A percentile compares a stretch with the other conserved stretches of the same genome.
Conservation (phyloP, 441 rosid genomes). For the Aquilaria agallochum region DNA sequence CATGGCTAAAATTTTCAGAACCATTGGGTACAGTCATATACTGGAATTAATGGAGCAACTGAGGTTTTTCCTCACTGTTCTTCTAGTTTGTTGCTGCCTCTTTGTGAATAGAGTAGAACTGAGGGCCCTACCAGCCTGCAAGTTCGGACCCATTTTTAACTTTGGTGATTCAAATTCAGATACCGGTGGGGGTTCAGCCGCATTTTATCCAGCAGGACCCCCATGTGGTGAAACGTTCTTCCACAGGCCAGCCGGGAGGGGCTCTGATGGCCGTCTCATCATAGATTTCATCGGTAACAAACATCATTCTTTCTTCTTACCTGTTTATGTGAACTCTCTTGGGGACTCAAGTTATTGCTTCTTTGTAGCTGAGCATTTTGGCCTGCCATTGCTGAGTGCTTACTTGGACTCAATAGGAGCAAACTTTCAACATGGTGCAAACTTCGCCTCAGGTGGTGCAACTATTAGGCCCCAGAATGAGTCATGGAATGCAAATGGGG, state of each 20-base stretch:
- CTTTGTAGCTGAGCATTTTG: conserved; percentile 61
- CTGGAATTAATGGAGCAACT: no score
- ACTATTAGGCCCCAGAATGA: conserved; percentile 71
- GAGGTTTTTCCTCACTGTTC: no score
- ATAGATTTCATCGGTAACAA: conserved; percentile 39
- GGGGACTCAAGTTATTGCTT: background rate
- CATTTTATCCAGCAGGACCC: background rate
- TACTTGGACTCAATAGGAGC: conserved; percentile 70
- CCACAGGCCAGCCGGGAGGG: conserved; percentile 34
- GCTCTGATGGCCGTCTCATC: conserved; percentile 44
- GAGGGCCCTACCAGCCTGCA: no score
- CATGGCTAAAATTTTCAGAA: no score
- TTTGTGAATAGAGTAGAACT: no score
- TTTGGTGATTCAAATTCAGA: no score
- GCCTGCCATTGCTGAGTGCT: conserved; percentile 69
- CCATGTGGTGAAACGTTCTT: no score
- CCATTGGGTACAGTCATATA: no score
- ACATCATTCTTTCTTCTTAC: no score
- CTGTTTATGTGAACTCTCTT: background rate
- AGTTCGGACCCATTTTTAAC: no score
- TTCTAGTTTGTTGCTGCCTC: no score
- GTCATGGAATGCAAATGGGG: conserved; percentile 58
- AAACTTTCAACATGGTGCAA: conserved; percentile 72
- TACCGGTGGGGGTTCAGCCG: conserved; percentile 13
- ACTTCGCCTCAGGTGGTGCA: conserved; percentile 83